Evolutionary conservation across 1,284 basidiomycete species (phyloP).

Genomic region (Xerocomus nothofagi): DNA sequence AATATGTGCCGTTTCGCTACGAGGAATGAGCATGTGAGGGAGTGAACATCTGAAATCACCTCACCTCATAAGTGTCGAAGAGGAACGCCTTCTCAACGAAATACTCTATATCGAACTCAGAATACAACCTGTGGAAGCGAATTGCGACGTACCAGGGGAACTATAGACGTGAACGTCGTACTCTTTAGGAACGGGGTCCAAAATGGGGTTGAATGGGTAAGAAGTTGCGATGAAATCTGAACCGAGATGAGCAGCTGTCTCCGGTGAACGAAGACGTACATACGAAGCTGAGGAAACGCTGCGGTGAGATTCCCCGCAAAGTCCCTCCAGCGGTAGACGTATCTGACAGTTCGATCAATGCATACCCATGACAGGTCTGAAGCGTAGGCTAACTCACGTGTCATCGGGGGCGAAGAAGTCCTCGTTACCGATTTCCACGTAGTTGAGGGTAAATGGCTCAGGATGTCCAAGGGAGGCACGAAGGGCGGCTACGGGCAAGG

Average conservation of each 20-base stretch:
- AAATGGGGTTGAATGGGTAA: not conserved
- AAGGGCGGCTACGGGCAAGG: too few species aligned
- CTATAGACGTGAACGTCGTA: not conserved
- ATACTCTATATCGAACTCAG: not conserved
- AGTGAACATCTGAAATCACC: not conserved
- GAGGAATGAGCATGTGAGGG: not conserved
- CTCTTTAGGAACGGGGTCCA: not conserved
- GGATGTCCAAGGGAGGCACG: too few species aligned
- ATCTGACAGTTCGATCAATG: not conserved
- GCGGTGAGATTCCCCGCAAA: not conserved
- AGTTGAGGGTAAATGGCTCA: too few species aligned
- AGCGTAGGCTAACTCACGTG: too few species aligned
- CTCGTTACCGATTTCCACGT: too few species aligned
- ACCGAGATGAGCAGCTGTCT: not conserved
- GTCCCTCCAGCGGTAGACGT: not conserved
- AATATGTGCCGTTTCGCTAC: not conserved
- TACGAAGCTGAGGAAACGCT: not conserved
- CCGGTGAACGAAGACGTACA: not conserved
- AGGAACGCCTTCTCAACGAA: slow-evolving; percentile 42
- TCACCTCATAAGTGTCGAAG: slow-evolving; percentile 54
- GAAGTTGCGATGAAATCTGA: not conserved
- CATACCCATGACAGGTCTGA: too few species aligned
- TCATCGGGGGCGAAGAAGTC: too few species aligned
- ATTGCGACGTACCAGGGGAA: not conserved
- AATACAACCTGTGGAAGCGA: not conserved